Base-by-base conservation (phyloP, 441 rosid species). In the Theobroma grandiflorum region DNA sequence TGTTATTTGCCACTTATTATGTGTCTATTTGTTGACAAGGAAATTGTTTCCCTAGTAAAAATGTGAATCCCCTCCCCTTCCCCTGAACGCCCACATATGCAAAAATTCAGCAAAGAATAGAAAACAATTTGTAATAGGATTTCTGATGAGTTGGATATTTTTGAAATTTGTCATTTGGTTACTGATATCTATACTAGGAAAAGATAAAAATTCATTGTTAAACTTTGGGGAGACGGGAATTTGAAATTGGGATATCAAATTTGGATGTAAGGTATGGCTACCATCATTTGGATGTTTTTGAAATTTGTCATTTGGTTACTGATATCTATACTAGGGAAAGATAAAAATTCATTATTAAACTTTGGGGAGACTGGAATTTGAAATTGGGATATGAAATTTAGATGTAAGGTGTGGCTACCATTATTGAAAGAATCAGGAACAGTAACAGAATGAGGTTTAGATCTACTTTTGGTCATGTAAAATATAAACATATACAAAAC, bases 221-320 rank as follows among this genome's bases (percentile, higher is more conserved):
- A 67, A 68, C 9, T 42, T 42, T 15, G 52, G 52, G 68, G 6
- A 11, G 16, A 0, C 2, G 65, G 11, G 72, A 31, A 42, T 67
- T 42, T 68, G 72, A 68, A 68, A 52, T 68, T 68, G 53, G 72
- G 72, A 43, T 62, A 18, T 43, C 14, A 20, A 15, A 7, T 43
- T 42, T 43, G 53, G 53, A 53, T 64, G 64, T 12, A 15, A 33
- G 42, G 20, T 37, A 12, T 37, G 3, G 20, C 45, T 64, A 64
- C 43, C 45, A 35, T 64, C 37, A 16, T 64, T 37, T 26, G 31
- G 31, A 26, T 26, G 31, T 26, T 26, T 26, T 26, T 26, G 31
- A 26, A 26, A 37, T 7, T 64, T 37, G 5, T 38, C 10, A 66
- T 37, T 35, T 35, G 14, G 71, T 38, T 40, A 38, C 15, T 40